phyloP scores from a whole-genome alignment of 352 stramenopile genomes.

The Pythium phragmitis region DNA sequence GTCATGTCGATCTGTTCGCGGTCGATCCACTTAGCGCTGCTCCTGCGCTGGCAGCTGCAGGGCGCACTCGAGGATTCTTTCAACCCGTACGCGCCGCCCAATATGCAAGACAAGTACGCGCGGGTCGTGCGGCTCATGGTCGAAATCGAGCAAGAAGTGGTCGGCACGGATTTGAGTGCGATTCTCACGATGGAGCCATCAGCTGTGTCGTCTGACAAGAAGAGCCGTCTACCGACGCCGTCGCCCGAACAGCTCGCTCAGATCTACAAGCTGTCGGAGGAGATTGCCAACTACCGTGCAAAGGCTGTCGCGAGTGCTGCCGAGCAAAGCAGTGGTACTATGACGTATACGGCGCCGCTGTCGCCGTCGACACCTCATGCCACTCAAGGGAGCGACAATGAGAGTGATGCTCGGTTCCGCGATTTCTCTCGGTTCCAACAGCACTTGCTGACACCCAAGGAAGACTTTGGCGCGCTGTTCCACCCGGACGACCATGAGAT shows the following conservation, averaged over 20 bases:
- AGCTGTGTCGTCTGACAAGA: conserved; percentile 45
- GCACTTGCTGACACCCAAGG: conserved; percentile 78
- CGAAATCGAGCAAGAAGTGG: conserved; percentile 83
- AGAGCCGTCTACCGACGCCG: conserved; percentile 62
- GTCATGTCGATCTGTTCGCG: conserved; percentile 87
- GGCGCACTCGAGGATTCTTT: conserved; percentile 83
- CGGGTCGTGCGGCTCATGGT: conserved; percentile 84
- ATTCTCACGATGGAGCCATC: conserved; percentile 56
- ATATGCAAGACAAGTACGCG: conserved; percentile 87
- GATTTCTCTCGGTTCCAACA: conserved; percentile 88
- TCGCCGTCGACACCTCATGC: conserved; percentile 33
- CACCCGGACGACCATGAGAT: conserved; percentile 21
- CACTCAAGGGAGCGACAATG: conserved; percentile 28
- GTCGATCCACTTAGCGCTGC: conserved; percentile 80
- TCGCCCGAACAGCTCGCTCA: conserved; percentile 83
- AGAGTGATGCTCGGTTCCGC: conserved; percentile 70
- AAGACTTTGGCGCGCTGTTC: conserved; percentile 41
- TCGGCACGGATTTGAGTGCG: conserved; percentile 60
- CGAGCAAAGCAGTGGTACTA: conserved; percentile 18
- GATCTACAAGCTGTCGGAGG: conserved; percentile 78
- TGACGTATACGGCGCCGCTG: conserved; percentile 36
- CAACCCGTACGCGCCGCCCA: conserved; percentile 67
- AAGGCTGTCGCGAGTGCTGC: conserved; percentile 39
- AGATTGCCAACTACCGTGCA: conserved; percentile 66
- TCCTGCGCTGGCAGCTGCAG: conserved; percentile 88